Evolutionary conservation across 208 protist genomes (phyloP).

Genomic region (Leishmania lainsoni): DNA sequence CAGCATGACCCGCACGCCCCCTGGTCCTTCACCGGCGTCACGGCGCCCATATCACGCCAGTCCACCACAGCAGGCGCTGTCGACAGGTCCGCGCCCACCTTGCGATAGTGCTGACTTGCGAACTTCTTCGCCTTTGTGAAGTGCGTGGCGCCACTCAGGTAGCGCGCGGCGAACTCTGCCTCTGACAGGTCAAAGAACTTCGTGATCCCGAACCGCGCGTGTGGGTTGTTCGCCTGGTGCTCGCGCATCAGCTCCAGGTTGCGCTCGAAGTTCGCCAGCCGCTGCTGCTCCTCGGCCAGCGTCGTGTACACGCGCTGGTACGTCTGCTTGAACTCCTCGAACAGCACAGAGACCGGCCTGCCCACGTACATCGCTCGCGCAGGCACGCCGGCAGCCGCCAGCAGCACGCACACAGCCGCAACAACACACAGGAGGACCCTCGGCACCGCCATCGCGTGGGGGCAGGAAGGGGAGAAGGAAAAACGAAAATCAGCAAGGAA

Average conservation of each 20-base stretch:
- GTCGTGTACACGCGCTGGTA: conserved; percentile 43
- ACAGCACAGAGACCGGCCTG: conserved; percentile 25
- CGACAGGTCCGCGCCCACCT: conserved; percentile 5
- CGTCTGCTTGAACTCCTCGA: conserved; percentile 46
- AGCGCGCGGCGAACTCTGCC: conserved; percentile 49
- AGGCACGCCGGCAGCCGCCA: conserved; percentile 13
- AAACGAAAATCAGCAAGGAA: not conserved
- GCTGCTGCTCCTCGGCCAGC: conserved; percentile 36
- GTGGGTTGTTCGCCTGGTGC: conserved; percentile 49
- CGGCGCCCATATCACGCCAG: conserved; percentile 85
- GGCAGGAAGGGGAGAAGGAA: not conserved
- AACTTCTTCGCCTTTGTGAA: conserved; percentile 31
- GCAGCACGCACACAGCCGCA: conserved; percentile 31
- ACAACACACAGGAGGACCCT: conserved; percentile 16
- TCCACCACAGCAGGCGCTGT: conserved; percentile 33
- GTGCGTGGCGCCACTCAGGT: conserved; percentile 44
- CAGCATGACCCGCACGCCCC: conserved; percentile 95
- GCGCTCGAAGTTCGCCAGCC: conserved; percentile 39
- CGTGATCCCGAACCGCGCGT: conserved; percentile 59
- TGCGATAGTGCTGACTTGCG: conserved; percentile 7
- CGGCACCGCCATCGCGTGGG: conserved; percentile 17
- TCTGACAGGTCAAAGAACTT: conserved; percentile 66
- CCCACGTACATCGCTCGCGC: conserved; percentile 22
- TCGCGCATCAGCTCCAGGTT: conserved; percentile 41
- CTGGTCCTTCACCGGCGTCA: conserved; percentile 95